Conservation (phyloP, 75 land plant species). For the Sequoiadendron giganteum region DNA sequence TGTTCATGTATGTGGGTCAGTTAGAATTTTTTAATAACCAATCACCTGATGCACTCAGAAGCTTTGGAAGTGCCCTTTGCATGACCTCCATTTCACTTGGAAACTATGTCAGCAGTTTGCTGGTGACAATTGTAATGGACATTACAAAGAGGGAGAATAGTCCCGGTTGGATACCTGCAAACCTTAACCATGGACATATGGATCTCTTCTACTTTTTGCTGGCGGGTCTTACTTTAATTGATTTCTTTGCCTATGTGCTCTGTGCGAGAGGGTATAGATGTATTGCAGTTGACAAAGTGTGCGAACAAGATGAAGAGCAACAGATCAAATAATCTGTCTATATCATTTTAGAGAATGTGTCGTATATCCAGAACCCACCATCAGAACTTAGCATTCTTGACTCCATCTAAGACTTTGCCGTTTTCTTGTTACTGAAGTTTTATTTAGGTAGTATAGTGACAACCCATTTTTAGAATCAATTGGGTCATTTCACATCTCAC, state of each 20-base stretch:
- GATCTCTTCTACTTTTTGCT: conserved; percentile 42
- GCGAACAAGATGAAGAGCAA: neutral
- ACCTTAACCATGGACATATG: conserved; percentile 40
- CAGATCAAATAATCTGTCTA: neutral
- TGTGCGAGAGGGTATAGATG: conserved; percentile 35
- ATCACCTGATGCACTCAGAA: too few relatives aligned
- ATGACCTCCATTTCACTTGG: conserved; percentile 17
- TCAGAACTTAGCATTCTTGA: too few relatives aligned
- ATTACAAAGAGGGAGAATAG: conserved; percentile 17
- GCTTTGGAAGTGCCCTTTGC: too few relatives aligned
- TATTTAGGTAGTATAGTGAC: neutral
- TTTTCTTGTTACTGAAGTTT: neutral
- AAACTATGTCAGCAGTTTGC: conserved; percentile 37
- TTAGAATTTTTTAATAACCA: neutral
- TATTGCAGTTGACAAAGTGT: neutral
- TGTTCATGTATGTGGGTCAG: too few relatives aligned
- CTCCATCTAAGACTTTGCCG: neutral
- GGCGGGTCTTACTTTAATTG: conserved; percentile 26
- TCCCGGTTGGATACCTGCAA: conserved; percentile 43
- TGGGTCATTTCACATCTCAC: neutral
- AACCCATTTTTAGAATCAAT: neutral
- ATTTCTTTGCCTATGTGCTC: conserved; percentile 23
- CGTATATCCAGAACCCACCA: neutral
- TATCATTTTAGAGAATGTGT: neutral
- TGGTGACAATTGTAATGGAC: conserved; percentile 30